Base-by-base conservation (phyloP, 2,329 filamentous ascomycete species). In the Diaporthe ilicicola region DNA sequence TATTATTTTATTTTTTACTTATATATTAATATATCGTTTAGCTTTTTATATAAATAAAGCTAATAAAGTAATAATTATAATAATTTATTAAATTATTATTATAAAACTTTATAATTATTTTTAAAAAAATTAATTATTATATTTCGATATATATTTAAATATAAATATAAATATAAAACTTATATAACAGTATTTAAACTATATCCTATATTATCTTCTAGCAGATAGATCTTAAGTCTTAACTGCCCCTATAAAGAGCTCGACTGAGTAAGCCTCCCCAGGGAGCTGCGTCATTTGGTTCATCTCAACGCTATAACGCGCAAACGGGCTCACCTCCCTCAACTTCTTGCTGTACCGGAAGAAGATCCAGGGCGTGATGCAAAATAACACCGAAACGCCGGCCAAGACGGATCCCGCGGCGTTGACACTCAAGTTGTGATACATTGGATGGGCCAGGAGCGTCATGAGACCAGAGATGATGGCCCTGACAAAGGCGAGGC, bases 401-500 rank as follows among this genome's bases (percentile, higher is more conserved):
- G 74, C 76, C n/a, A 78, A 69, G 9, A 77, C 61, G 19, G 76
- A 72, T 4, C 74, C 75, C 5, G 76, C 76, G 17, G 66, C n/a
- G 54, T 77, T 78, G 9, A 75, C 73, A 15, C 72, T 74, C 15
- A 77, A 29, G 1, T 67, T 69, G 4, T 56, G 69, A 59, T 75
- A 76, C 73, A 78, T 75, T 12, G 73, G 71, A 32, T 74, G 73
- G 19, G 76, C 74, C 12, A 76, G 39, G n/a, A 76, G 73, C 7
- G 76, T 76, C 74, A 77, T 77, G 5, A 76, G 27, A 2, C 75
- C 76, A 1, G 76, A 76, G 7, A 75, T 55, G 53, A 76, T 39
- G 42, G 76, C 75, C 24, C 77, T 74, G 17, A 76, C 73, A 17
- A 77, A 67, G 1, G 75, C 75, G 6, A 78, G 72, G 3, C 75